Conservation (phyloP, 1,284 basidiomycete species). For the Cerrena zonata region DNA sequence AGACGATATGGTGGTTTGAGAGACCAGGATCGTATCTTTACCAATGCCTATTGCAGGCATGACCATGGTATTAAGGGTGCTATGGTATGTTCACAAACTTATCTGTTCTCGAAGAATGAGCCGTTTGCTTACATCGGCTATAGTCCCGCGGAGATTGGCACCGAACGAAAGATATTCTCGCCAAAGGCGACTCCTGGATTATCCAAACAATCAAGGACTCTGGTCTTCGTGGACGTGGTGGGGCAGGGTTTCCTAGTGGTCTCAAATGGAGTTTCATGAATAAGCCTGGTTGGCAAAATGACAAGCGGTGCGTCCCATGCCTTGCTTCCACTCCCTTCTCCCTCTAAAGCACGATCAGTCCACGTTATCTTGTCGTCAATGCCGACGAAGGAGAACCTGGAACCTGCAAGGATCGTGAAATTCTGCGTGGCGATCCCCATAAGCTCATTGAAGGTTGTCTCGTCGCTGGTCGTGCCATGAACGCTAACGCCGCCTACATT, state of each 20-base stretch:
- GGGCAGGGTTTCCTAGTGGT: constrained; percentile 95
- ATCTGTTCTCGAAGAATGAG: neutral
- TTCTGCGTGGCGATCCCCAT: constrained; percentile 95
- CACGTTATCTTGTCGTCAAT: constrained; percentile 95
- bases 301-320: constrained; percentile 63
- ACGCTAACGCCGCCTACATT: constrained; percentile 96
- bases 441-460: constrained; percentile 97
- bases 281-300: constrained; percentile 97
- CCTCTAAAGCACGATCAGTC: no score
- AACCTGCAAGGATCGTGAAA: constrained; percentile 98
- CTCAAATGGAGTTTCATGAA: constrained; percentile 99
- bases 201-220: constrained; percentile 95
- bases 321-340: neutral
- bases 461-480: constrained; percentile 96
- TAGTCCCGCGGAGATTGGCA: constrained; percentile 96
- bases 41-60: constrained; percentile 79
- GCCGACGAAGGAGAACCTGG: constrained; percentile 98
- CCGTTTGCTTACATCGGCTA: constrained; percentile 4
- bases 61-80: constrained; percentile 90
- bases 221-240: constrained; percentile 91
- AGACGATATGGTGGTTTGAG: constrained; percentile 84
- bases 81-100: constrained; percentile 41
- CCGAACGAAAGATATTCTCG: constrained; percentile 89
- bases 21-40: constrained; percentile 92
- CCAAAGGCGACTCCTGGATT: constrained; percentile 96